Evolutionary conservation across 495 filamentous ascomycete species (phyloP).

Genomic region (Thozetella sp.): DNA sequence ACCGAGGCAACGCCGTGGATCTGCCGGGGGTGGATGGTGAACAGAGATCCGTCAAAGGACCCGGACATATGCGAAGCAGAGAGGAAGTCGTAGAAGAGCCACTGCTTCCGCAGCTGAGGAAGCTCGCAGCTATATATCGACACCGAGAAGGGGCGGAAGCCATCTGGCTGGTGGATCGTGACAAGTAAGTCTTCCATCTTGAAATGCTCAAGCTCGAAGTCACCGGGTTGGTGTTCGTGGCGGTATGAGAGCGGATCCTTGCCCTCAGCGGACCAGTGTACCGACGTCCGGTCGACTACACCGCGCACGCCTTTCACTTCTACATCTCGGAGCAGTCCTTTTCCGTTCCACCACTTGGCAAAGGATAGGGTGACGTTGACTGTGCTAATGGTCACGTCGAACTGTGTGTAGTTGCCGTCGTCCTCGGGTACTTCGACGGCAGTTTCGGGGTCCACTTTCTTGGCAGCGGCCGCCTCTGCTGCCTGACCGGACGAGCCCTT

Average conservation of each 20-base stretch:
- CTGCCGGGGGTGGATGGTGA: slow-evolving; percentile 95
- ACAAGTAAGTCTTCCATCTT: slow-evolving; percentile 93
- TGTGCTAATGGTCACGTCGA: slow-evolving; percentile 91
- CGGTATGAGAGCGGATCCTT: slow-evolving; percentile 85
- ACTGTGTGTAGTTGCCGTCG: slow-evolving; percentile 96
- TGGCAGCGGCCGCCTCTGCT: slow-evolving; percentile 82
- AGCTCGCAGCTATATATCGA: slow-evolving; percentile 96
- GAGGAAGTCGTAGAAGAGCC: slow-evolving; percentile 96
- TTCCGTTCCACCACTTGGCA: slow-evolving; percentile 96
- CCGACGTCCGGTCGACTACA: slow-evolving; percentile 86
- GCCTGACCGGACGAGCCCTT: slow-evolving; percentile 89
- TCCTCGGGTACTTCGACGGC: slow-evolving; percentile 60
- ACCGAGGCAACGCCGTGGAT: slow-evolving; percentile 64
- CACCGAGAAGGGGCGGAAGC: slow-evolving; percentile 90
- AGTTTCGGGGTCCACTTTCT: slow-evolving; percentile 42
- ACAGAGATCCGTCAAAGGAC: slow-evolving; percentile 91
- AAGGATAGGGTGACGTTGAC: slow-evolving; percentile 98
- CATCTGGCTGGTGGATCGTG: slow-evolving; percentile 86
- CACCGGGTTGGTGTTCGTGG: slow-evolving; percentile 85
- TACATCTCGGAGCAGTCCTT: slow-evolving; percentile 87
- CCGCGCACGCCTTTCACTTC: slow-evolving; percentile 95
- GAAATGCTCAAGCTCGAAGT: slow-evolving; percentile 96
- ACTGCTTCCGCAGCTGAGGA: slow-evolving; percentile 90
- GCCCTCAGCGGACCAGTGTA: slow-evolving; percentile 69
- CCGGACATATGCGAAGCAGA: slow-evolving; percentile 96